phyloP scores from a whole-genome alignment of 441 rosid species.

The Cnidoscolus chayamansa region DNA sequence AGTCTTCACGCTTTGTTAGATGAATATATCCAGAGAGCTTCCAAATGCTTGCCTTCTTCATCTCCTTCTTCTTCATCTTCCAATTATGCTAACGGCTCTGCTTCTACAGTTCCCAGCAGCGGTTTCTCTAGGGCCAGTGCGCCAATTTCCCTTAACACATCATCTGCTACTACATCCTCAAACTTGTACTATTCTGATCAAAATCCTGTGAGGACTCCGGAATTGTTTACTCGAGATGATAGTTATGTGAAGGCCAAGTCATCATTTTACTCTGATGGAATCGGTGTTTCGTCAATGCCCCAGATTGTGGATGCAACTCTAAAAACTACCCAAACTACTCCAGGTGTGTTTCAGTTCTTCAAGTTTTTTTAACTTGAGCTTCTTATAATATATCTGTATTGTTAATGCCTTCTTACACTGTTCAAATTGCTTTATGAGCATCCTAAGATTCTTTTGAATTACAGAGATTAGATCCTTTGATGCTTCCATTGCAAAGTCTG shows the following conservation, averaged over 20 bases:
- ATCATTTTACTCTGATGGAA: slow-evolving; percentile 47
- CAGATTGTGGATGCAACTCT: slow-evolving; percentile 60
- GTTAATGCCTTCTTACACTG: background rate
- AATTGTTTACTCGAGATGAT: slow-evolving; percentile 60
- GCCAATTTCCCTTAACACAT: slow-evolving; percentile 10
- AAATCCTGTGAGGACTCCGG: slow-evolving; percentile 30
- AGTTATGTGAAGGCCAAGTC: slow-evolving; percentile 59
- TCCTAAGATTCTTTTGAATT: background rate
- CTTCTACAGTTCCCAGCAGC: slow-evolving; percentile 9
- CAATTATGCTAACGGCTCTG: slow-evolving; percentile 31
- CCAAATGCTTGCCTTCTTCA: slow-evolving; percentile 43
- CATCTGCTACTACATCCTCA: slow-evolving; percentile 26
- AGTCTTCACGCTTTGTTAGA: slow-evolving; percentile 61
- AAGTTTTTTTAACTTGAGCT: background rate
- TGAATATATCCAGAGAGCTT: slow-evolving; percentile 81
- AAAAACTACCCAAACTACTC: slow-evolving; percentile 37
- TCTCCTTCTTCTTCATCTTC: slow-evolving; percentile 28
- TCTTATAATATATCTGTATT: background rate
- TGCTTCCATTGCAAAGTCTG: background rate
- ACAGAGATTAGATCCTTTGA: background rate
- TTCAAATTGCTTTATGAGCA: background rate
- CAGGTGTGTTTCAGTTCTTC: slow-evolving; percentile 35
- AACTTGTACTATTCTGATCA: slow-evolving; percentile 32
- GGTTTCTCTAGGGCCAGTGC: background rate
- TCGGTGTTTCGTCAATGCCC: slow-evolving; percentile 31